Percentiles rank a stretch among this genome's conserved stretches.
phyloP scores from a whole-genome alignment of 192 early-diverging fungal genomes.

The Coemansia sp. region DNA sequence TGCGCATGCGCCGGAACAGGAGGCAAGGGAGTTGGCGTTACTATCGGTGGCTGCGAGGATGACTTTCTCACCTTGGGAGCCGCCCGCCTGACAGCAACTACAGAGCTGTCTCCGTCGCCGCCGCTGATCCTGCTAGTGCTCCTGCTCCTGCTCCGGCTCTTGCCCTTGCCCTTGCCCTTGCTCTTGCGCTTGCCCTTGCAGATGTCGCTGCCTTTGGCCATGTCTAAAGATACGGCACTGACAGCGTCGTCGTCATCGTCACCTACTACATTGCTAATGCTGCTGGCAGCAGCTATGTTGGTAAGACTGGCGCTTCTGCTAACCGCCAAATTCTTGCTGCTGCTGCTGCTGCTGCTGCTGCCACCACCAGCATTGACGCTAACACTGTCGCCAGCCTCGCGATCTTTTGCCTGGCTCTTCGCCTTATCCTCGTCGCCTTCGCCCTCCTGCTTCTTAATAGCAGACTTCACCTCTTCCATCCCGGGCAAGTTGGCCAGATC shows the following conservation, averaged over 20 bases:
- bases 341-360: slow-evolving; percentile 6
- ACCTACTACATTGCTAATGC: background rate
- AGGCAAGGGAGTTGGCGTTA: background rate
- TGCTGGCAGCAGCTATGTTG: background rate
- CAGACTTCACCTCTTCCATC: slow-evolving; percentile 23
- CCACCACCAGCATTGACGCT: background rate
- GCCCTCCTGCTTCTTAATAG: slow-evolving; percentile 15
- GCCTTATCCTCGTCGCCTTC: slow-evolving; percentile 7
- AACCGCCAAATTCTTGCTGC: background rate
- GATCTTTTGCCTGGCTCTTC: background rate
- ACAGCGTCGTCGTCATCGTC: slow-evolving; percentile 9
- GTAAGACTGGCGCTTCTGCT: background rate
- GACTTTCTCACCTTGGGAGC: background rate
- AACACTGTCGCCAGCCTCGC: background rate
- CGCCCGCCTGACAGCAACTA: background rate
- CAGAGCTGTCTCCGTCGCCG: background rate
- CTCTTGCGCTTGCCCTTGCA: too few species aligned
- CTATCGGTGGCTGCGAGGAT: background rate
- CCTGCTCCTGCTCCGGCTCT: slow-evolving; percentile 2
- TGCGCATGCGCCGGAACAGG: background rate
- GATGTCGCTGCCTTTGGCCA: background rate
- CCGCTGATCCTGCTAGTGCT: slow-evolving; percentile 5
- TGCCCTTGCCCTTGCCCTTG: background rate
- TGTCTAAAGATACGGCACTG: background rate
- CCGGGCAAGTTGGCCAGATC: slow-evolving; percentile 32